phyloP scores from a whole-genome alignment of 305 asterid genomes.

The Caryopteris hybrid region DNA sequence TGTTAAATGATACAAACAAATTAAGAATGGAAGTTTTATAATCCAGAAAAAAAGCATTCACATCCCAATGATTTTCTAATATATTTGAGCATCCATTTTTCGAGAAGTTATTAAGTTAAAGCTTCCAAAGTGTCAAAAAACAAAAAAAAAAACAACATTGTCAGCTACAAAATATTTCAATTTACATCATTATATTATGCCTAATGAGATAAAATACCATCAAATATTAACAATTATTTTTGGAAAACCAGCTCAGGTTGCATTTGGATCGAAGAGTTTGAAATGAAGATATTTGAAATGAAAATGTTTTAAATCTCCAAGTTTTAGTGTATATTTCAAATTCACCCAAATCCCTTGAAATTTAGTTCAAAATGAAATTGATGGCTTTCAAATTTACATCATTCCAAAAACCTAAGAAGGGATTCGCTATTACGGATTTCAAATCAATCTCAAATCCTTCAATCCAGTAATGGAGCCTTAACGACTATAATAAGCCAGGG shows the following conservation, averaged over 20 bases:
- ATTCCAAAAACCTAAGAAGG: too few relatives aligned
- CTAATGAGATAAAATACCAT: background rate
- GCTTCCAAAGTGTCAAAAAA: background rate
- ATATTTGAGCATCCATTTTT: background rate
- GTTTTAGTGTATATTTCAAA: too few relatives aligned
- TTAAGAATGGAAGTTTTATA: background rate
- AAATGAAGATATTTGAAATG: too few relatives aligned
- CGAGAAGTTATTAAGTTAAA: background rate
- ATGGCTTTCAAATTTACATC: too few relatives aligned
- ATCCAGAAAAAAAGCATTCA: background rate
- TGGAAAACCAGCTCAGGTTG: background rate
- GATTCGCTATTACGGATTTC: too few relatives aligned
- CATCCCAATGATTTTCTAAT: background rate
- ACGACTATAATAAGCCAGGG: background rate
- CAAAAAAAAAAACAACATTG: background rate
- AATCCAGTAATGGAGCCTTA: background rate
- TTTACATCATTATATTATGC: background rate
- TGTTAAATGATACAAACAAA: background rate
- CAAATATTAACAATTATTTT: background rate
- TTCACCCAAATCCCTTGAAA: too few relatives aligned
- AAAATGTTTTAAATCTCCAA: too few relatives aligned
- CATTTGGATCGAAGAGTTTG: too few relatives aligned
- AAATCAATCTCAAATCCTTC: too few relatives aligned
- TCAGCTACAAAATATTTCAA: background rate
- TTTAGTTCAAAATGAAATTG: too few relatives aligned